Base-by-base conservation (phyloP, 495 filamentous ascomycete genomes). In the Hyaloscypha hepaticicola region DNA sequence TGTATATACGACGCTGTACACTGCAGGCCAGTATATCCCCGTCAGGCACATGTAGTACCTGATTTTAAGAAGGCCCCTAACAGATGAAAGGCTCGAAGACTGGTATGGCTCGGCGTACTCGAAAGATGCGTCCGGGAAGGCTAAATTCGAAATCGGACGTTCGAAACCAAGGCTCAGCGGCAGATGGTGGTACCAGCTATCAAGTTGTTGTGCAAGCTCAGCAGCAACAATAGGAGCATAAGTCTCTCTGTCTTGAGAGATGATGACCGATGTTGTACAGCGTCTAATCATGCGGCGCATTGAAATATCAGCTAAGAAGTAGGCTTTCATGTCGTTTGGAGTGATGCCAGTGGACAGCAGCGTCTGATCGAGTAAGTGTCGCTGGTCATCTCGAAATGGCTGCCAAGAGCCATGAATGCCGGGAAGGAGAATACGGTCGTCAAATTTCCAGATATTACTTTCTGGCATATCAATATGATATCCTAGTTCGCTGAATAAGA, bases 401-500 rank as follows among this genome's bases (percentile, higher is more conserved):
- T 66, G 28, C 56, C 63, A 66, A 28, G 41, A 38, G 45, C 1
- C 29, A 11, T 22, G 57, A 38, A 57, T 55, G 26, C 31, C 63
- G 1, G 63, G 63, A 29, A 66, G 63, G 5, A 66, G 63, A 33
- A 66, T 66, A 7, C 63, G 63, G 48, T 66, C 63, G 22, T 66
- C 63, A 45, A 66, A 66, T 60, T 66, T 66, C 56, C 63, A 66
- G 1, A 60, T 55, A 25, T 66, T 66, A 27, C 63, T 66, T 60
- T 66, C 63, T 21, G 63, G 63, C 63, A 66, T 66, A 55, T 66
- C 63, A 29, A 66, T 66, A 21, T 66, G 63, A 31, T 60, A 66
- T 7, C 24, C 56, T 12, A 66, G 63, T 38, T 66, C 63, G 9
- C 63, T 66, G 41, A 34, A 3, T 0, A 5, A 14, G 12, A 12